A percentile compares a stretch with the other conserved stretches of the same genome.
Conservation (phyloP, 768 basidiomycete genomes). For the Daedaleopsis sinensis region DNA sequence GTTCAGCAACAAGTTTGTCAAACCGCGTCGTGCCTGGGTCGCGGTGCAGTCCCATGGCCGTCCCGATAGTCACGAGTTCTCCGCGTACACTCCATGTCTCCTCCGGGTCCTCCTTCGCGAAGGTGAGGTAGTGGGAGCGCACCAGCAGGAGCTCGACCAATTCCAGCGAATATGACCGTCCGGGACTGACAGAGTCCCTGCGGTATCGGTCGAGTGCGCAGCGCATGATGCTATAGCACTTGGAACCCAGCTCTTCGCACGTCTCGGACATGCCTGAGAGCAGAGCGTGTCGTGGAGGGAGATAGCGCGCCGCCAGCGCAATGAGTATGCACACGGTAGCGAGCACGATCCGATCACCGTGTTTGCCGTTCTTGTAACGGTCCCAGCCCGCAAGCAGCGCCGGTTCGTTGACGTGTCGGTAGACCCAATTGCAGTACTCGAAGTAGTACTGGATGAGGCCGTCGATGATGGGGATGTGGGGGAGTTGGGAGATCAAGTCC, state of each 20-base stretch:
- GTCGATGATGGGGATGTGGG: conserved; percentile 69
- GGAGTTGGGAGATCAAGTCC: conserved; percentile 70
- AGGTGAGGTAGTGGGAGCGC: conserved; percentile 70
- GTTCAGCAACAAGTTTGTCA: conserved; percentile 68
- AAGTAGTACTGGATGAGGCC: conserved; percentile 77
- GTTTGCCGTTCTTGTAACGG: conserved; percentile 68
- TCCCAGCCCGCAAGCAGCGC: conserved; percentile 70
- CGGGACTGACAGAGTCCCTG: conserved; percentile 41
- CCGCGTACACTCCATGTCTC: conserved; percentile 80
- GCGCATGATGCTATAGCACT: conserved; percentile 72
- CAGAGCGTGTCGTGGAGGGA: conserved; percentile 65
- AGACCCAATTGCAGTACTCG: conserved; percentile 88
- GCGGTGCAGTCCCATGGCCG: conserved; percentile 84
- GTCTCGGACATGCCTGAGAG: conserved; percentile 52
- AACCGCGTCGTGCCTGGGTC: conserved; percentile 83
- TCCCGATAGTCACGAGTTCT: conserved; percentile 72
- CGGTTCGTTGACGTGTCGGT: conserved; percentile 71
- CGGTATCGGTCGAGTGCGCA: conserved; percentile 64
- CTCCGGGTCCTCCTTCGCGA: conserved; percentile 76
- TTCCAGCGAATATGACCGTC: conserved; percentile 51
- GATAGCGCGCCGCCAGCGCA: conserved; percentile 72
- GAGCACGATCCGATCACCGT: conserved; percentile 68
- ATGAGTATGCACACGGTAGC: conserved; percentile 77
- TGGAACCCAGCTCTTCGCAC: conserved; percentile 61
- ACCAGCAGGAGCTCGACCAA: conserved; percentile 76